Conservation (phyloP, 179 eudicot genomes). For the Beta lomatogona region DNA sequence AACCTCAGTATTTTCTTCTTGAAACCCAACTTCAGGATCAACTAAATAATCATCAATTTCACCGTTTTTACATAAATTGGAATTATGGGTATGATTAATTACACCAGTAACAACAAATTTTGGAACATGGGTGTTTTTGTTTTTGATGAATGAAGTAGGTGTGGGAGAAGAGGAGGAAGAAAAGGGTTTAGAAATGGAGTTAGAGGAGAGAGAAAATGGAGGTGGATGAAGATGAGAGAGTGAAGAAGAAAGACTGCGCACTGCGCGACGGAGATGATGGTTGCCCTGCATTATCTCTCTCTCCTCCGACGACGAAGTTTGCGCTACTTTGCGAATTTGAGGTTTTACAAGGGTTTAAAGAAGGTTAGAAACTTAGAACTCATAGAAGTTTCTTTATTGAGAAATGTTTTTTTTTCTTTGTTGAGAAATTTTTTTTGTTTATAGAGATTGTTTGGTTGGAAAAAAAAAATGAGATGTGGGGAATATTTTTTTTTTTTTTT, state of each 20-base stretch:
- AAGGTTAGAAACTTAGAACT: no score
- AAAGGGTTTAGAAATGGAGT: not conserved
- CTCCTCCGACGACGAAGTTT: not conserved
- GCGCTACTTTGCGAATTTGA: not conserved
- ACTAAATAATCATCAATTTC: not conserved
- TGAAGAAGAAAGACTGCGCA: not conserved
- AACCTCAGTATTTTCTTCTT: not conserved
- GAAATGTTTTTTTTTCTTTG: no score
- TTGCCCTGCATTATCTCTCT: slow-evolving; percentile 1
- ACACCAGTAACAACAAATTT: not conserved
- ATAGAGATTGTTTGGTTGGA: no score
- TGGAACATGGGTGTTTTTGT: not conserved
- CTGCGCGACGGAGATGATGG: not conserved
- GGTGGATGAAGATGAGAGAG: not conserved
- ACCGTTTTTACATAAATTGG: not conserved
- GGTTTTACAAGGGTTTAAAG: not conserved
- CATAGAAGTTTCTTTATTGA: no score
- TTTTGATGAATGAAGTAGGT: not conserved
- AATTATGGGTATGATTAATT: not conserved
- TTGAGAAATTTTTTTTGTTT: no score
- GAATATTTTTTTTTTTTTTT: no score
- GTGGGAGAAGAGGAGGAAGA: not conserved
- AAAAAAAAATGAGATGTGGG: no score
- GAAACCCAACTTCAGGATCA: slow-evolving; percentile 10
- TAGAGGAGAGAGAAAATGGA: not conserved